Evolutionary conservation across 768 basidiomycete genomes (phyloP).

Genomic region (Suillus variegatus): DNA sequence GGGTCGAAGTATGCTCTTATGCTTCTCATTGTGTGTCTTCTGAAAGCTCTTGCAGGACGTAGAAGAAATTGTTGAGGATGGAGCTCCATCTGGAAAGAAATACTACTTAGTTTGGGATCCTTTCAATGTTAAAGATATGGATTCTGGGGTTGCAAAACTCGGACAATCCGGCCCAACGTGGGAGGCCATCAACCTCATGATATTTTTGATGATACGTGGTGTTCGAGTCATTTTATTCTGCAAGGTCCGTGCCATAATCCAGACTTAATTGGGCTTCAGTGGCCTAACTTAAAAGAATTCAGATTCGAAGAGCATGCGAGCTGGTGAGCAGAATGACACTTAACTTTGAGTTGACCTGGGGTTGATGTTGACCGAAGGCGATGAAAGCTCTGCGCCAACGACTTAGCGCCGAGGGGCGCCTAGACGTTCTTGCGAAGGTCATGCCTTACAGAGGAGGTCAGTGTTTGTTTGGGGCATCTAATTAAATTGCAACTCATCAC

Average conservation of each 20-base stretch:
- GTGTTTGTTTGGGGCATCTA: slow-evolving; percentile 12
- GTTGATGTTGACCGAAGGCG: slow-evolving; percentile 45
- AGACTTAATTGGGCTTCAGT: neutral
- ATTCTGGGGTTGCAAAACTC: slow-evolving; percentile 51
- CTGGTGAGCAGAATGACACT: slow-evolving; percentile 47
- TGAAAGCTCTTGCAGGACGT: slow-evolving; percentile 42
- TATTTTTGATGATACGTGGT: slow-evolving; percentile 80
- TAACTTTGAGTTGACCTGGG: neutral
- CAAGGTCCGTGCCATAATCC: slow-evolving; percentile 48
- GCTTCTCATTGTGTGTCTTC: neutral
- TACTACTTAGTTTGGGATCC: slow-evolving; percentile 83
- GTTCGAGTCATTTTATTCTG: slow-evolving; percentile 87
- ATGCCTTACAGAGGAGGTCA: slow-evolving; percentile 84
- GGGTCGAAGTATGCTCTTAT: slow-evolving; percentile 43
- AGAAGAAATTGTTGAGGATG: slow-evolving; percentile 73
- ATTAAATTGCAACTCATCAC: neutral
- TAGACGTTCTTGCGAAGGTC: slow-evolving; percentile 74
- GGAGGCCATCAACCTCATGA: slow-evolving; percentile 74
- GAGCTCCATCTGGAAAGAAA: slow-evolving; percentile 79
- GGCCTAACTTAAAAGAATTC: slow-evolving; percentile 2
- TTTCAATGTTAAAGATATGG: slow-evolving; percentile 41
- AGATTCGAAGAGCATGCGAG: slow-evolving; percentile 85
- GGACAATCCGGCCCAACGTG: slow-evolving; percentile 59
- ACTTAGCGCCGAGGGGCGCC: slow-evolving; percentile 71
- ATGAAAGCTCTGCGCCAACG: slow-evolving; percentile 78